Evolutionary conservation across 2,329 filamentous ascomycete genomes (phyloP).

Genomic region (Dryadomyces quercus-mongolicae): DNA sequence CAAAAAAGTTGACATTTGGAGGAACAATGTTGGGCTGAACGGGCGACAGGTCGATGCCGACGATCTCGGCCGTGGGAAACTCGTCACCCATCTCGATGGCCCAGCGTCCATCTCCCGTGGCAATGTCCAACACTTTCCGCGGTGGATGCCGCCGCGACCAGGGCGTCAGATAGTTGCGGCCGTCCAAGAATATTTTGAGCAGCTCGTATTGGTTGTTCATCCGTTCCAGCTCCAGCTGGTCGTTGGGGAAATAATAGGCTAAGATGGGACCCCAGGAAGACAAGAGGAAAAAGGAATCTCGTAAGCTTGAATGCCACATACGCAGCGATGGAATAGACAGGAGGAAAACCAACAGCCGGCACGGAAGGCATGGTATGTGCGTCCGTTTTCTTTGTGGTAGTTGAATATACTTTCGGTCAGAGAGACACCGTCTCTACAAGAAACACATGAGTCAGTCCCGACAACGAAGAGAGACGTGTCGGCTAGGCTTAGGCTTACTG

Average conservation of each 20-base stretch:
- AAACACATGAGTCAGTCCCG: background rate
- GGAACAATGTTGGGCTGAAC: slow-evolving; percentile 56
- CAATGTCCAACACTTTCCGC: slow-evolving; percentile 22
- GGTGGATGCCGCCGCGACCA: slow-evolving; percentile 17
- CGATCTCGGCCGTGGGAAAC: slow-evolving; percentile 46
- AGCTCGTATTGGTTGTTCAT: slow-evolving; percentile 20
- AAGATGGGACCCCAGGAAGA: background rate
- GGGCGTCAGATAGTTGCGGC: slow-evolving; percentile 19
- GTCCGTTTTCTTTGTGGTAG: slow-evolving; percentile 18
- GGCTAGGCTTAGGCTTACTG: background rate
- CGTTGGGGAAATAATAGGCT: slow-evolving; percentile 25
- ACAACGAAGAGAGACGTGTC: no score
- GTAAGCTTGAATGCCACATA: background rate
- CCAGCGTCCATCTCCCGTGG: slow-evolving; percentile 49
- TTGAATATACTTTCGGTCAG: slow-evolving; percentile 19
- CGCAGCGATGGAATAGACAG: background rate
- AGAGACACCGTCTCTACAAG: slow-evolving; percentile 17
- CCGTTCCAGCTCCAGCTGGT: slow-evolving; percentile 19
- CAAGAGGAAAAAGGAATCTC: background rate
- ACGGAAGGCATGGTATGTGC: slow-evolving; percentile 21
- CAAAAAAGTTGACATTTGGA: slow-evolving; percentile 60
- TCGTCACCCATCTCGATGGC: slow-evolving; percentile 54
- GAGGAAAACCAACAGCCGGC: slow-evolving; percentile 17
- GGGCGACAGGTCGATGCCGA: slow-evolving; percentile 55
- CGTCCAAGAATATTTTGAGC: slow-evolving; percentile 19